Evolutionary conservation across 73 alveolate species (phyloP), one percentile per base, ranked within the genome.

Genomic region (Symbiodinium pilosum): DNA sequence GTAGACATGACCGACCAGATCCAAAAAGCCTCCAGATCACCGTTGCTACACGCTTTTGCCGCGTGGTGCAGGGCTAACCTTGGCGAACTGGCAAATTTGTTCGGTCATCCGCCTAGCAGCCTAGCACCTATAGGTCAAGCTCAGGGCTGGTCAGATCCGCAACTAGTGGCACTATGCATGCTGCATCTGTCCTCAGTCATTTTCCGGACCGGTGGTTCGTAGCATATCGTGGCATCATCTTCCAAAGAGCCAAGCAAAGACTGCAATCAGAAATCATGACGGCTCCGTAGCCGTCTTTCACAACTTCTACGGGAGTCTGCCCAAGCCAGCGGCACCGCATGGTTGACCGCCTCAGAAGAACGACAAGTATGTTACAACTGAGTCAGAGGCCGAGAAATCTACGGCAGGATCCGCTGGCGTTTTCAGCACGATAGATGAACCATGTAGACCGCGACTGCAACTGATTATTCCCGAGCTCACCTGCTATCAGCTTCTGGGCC

Each of bases 141-240:
- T 64, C 81, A 64, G 81, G 41, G 18, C 81, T 14, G 9, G 12
- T 39, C 93, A 84, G 43, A 75, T 84, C 93, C 5, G 93, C 93
- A 30, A 84, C 93, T 43, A 84, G 41, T 16, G 93, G 93, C 30
- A 84, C 93, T 42, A 84, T 84, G 93, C 77, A 26, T 9, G 93
- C 93, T 12, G 93, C 93, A 43, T 84, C 93, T 43, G 93, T 84
- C 93, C 93, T 84, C 47, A 42, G n/a, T 26, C n/a, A n/a, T n/a
- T n/a, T n/a, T n/a, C n/a, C n/a, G n/a, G n/a, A n/a, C n/a, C n/a
- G n/a, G n/a, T n/a, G n/a, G n/a, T n/a, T n/a, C n/a, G n/a, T n/a
- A n/a, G n/a, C n/a, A n/a, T n/a, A n/a, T n/a, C n/a, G n/a, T n/a
- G n/a, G n/a, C n/a, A n/a, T n/a, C n/a, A n/a, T n/a, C n/a, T n/a